Evolutionary conservation across 2,329 filamentous ascomycete species (phyloP).

Genomic region (Aureobasidium mangrovei): DNA sequence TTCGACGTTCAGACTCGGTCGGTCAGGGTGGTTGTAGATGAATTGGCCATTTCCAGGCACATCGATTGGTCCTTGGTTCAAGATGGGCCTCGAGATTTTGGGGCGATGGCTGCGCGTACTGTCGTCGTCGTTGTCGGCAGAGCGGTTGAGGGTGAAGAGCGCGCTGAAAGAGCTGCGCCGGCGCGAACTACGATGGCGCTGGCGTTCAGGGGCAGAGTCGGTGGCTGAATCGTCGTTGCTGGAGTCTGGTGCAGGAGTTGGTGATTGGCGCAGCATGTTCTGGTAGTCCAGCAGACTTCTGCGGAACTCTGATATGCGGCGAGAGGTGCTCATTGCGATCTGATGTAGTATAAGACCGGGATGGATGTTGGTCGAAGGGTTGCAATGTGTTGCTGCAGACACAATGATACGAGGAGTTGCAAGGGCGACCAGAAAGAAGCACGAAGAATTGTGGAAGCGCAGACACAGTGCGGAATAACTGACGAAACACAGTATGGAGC

Average conservation of each 20-base stretch:
- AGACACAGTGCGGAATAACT: too few species aligned
- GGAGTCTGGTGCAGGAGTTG: background rate
- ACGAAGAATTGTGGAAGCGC: too few species aligned
- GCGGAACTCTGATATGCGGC: slow-evolving; percentile 1
- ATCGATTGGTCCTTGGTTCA: background rate
- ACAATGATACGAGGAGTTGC: too few species aligned
- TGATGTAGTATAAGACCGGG: background rate
- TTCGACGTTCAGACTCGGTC: background rate
- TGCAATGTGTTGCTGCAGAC: background rate
- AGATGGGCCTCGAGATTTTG: slow-evolving; percentile 2
- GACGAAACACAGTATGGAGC: too few species aligned
- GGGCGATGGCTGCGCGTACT: background rate
- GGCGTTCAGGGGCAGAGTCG: background rate
- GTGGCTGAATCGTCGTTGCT: background rate
- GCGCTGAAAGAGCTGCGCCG: background rate
- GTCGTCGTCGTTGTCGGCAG: background rate
- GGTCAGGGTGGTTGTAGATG: slow-evolving; percentile 6
- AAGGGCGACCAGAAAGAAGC: too few species aligned
- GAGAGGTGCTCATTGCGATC: too few species aligned
- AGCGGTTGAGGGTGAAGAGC: background rate
- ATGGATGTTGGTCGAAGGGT: background rate
- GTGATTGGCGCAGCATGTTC: background rate
- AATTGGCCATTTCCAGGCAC: background rate
- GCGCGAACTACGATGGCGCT: background rate
- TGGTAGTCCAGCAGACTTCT: background rate